Conservation (phyloP, 805 yeast species). For the Nakazawaea pomicola region DNA sequence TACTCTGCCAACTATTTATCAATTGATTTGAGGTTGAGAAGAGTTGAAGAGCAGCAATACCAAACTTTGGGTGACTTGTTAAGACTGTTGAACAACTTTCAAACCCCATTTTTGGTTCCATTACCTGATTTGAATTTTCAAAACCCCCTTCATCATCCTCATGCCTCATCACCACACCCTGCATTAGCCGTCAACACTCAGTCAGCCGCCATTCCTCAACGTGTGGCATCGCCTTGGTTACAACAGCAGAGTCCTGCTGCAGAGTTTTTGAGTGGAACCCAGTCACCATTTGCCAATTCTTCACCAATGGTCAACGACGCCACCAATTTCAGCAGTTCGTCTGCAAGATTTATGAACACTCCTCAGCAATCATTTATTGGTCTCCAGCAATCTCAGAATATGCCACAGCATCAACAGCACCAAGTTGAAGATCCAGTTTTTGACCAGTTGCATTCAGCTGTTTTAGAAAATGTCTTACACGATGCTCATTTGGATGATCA, state of each 20-base stretch:
- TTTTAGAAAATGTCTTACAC: conserved; percentile 34
- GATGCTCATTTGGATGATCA: conserved; percentile 19
- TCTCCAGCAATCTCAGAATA: not conserved
- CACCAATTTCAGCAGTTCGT: no score
- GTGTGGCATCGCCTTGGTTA: conserved; percentile 12
- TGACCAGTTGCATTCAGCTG: conserved; percentile 33
- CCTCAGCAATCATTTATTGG: conserved; percentile 8
- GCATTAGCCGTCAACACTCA: conserved; percentile 7
- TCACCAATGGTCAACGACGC: conserved; percentile 1
- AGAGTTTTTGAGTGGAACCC: conserved; percentile 4
- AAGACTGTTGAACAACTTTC: conserved; percentile 38
- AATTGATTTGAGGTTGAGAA: conserved; percentile 48
- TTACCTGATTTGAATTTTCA: conserved; percentile 29
- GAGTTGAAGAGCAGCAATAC: conserved; percentile 49
- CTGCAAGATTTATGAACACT: conserved; percentile 15
- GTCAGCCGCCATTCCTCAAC: conserved; percentile 10
- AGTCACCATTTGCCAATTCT: conserved; percentile 3
- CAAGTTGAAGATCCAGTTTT: conserved; percentile 22
- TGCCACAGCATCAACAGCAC: conserved; percentile 1
- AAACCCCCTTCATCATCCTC: conserved; percentile 11
- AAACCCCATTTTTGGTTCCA: conserved; percentile 60
- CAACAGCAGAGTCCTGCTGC: conserved; percentile 6
- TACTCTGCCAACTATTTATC: conserved; percentile 53
- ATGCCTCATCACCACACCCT: conserved; percentile 4
- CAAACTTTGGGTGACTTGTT: conserved; percentile 51